Evolutionary conservation across 352 stramenopile species (phyloP).

Genomic region (Phytopythium helicoides): DNA sequence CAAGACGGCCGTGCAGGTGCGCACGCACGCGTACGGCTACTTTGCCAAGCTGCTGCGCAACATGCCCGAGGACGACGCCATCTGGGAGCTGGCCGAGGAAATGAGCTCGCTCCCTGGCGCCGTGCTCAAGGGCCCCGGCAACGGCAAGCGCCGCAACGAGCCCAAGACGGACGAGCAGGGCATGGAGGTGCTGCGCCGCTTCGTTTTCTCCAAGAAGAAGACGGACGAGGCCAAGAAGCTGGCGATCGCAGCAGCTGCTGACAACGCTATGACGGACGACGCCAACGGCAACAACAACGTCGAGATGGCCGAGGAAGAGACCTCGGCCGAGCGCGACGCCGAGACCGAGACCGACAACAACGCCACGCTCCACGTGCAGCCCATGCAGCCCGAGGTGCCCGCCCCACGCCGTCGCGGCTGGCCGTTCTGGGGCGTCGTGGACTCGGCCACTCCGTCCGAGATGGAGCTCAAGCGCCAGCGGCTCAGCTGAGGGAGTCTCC

Average conservation of each 20-base stretch:
- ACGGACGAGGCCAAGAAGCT: constrained; percentile 48
- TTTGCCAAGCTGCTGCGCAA: constrained; percentile 85
- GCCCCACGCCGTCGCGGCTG: constrained; percentile 27
- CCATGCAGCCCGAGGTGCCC: constrained; percentile 9
- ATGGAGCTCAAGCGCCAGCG: constrained; percentile 46
- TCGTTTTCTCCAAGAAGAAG: constrained; percentile 84
- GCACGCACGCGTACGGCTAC: constrained; percentile 86
- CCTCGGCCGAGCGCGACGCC: constrained; percentile 18
- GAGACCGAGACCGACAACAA: constrained; percentile 8
- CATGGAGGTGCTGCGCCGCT: constrained; percentile 81
- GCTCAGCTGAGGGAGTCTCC: constrained; percentile 12
- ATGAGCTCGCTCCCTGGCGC: constrained; percentile 75
- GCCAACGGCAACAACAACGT: constrained; percentile 41
- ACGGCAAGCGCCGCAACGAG: constrained; percentile 73
- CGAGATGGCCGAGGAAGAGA: constrained; percentile 25
- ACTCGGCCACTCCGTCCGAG: constrained; percentile 20
- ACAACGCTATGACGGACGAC: constrained; percentile 16
- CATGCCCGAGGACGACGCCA: constrained; percentile 81
- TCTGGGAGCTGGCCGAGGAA: constrained; percentile 78
- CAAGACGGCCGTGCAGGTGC: constrained; percentile 83
- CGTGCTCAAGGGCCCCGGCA: constrained; percentile 71
- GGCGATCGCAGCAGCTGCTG: constrained; percentile 1
- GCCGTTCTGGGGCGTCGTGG: constrained; percentile 26
- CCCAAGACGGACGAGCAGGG: constrained; percentile 83
- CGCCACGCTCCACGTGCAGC: background rate